Evolutionary conservation across 768 basidiomycete genomes (phyloP).

Genomic region (Pleurotus tuoliensis): DNA sequence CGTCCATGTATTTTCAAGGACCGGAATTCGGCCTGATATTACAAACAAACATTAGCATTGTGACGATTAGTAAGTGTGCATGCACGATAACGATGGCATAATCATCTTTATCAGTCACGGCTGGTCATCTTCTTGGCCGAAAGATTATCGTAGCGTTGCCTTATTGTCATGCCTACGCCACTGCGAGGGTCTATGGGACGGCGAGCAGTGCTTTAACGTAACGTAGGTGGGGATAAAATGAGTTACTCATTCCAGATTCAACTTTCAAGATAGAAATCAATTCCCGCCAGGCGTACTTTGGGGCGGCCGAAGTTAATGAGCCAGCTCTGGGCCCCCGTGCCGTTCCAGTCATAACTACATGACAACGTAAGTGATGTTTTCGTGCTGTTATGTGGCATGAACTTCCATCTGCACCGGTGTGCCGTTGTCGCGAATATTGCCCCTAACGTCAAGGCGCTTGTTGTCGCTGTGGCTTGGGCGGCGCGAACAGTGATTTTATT

Average conservation of each 20-base stretch:
- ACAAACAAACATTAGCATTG: too few relatives aligned
- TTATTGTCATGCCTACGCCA: neutral
- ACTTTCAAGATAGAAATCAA: neutral
- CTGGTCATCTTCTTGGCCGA: neutral
- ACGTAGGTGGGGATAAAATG: neutral
- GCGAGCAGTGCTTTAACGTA: neutral
- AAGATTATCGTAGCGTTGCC: neutral
- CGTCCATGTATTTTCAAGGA: too few relatives aligned
- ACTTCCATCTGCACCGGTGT: neutral
- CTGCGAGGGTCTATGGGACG: neutral
- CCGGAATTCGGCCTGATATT: neutral
- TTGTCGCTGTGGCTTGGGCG: neutral
- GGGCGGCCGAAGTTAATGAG: neutral
- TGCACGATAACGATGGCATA: too few relatives aligned
- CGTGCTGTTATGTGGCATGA: neutral
- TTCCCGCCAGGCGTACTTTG: neutral
- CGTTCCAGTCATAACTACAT: neutral
- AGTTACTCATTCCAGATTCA: neutral
- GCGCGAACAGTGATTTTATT: neutral
- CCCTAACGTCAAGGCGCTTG: neutral
- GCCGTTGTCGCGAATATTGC: neutral
- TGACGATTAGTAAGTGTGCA: neutral
- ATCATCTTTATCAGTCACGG: neutral
- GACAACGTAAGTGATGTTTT: too few relatives aligned
- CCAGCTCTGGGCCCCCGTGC: neutral